Conservation (phyloP, 768 basidiomycete species). For the Suillus subalutaceus region DNA sequence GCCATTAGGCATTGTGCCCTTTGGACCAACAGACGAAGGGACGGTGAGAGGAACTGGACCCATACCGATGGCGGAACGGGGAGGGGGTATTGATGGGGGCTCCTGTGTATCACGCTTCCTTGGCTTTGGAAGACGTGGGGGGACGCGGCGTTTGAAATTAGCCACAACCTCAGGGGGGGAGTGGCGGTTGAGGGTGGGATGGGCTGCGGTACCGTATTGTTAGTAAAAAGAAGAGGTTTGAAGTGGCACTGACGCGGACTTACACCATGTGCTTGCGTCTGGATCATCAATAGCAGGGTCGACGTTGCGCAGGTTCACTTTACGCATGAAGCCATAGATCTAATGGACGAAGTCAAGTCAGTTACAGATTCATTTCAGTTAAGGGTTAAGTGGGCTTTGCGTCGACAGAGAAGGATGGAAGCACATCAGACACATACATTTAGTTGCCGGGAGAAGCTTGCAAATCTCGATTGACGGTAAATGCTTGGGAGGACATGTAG, state of each 20-base stretch:
- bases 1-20: constrained; percentile 44
- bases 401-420: constrained; percentile 32
- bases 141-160: constrained; percentile 94
- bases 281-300: constrained; percentile 95
- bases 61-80: constrained; percentile 75
- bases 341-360: constrained; percentile 35
- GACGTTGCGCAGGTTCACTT: constrained; percentile 93
- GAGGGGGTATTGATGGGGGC: constrained; percentile 69
- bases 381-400: constrained; percentile 24
- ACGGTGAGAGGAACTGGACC: constrained; percentile 68
- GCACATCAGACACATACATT: constrained; percentile 62
- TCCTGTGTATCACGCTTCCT: constrained; percentile 77
- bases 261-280: constrained; percentile 97
- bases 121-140: constrained; percentile 88
- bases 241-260: constrained; percentile 38
- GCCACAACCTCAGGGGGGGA: constrained; percentile 90
- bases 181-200: constrained; percentile 88
- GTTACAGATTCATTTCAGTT: constrained; percentile 20
- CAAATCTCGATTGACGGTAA: constrained; percentile 95
- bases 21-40: constrained; percentile 46
- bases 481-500: constrained; percentile 92
- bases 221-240: constrained; percentile 19
- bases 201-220: constrained; percentile 52
- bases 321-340: constrained; percentile 99
- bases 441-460: constrained; percentile 96